Base-by-base conservation (phyloP, 768 basidiomycete genomes). In the Lanmaoa pseudosensibilis region DNA sequence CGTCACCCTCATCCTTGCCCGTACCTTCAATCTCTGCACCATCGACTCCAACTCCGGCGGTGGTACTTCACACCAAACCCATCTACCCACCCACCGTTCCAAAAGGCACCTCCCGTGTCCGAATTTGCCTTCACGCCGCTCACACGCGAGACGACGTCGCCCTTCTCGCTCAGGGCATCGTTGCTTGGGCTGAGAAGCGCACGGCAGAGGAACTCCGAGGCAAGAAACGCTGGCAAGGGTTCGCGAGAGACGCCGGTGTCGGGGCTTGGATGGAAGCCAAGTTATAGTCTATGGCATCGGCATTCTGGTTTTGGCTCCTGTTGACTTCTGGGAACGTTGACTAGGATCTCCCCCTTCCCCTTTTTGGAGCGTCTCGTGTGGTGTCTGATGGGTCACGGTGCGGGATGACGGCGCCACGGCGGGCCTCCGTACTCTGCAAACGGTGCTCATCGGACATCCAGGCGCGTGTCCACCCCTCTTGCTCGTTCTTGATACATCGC, bases 81-180 rank as follows among this genome's bases (percentile, higher is more conserved):
- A 92, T 94, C 40, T 85, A 83, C 11, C 88, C 87, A 77, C 95
- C 96, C 0, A 97, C 94, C 0, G 94, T 97, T 0, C 92, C 94
- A 0, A 87, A 86, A 51, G 94, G 92, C 10, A 82, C 81, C 56
- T 89, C 94, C 57, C 82, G 94, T 18, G 87, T 98, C 2, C 74
- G 95, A 3, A 82, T 98, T n/a, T 98, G 95, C 69, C 65, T 98
- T 27, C 90, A 94, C 65, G 85, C 93, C 0, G 84, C 80, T 2
- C 92, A 95, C 64, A 83, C 84, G 15, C 55, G 64, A 3, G 77
- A 74, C 38, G 86, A 95, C 30, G 78, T 96, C 4, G 80, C 83
- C 38, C 66, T 71, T 15, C 73, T 97, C 19, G 78, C 83, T 0
- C 54, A 68, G 2, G 83, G 78, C 0, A 76, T 86, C 46, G 55